These are phyloP conservation scores for Trichoderma reesei DNA, from an alignment of 495 filamentous ascomycete species.

Conservation along the genomic window DNA sequence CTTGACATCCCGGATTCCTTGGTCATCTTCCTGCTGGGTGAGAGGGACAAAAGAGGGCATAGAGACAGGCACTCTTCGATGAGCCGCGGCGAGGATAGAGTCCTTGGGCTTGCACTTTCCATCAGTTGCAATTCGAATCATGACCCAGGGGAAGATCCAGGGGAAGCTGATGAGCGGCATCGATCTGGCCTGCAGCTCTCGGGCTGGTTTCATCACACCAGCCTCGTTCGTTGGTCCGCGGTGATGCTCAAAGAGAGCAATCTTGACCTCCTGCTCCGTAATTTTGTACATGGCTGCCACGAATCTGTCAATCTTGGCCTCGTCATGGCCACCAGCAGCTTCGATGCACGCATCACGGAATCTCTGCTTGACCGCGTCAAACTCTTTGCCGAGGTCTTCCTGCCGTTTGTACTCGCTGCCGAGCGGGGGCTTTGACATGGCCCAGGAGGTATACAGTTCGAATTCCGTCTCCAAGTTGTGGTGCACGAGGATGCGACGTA, in stretches of 20 bases:
- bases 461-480: conserved; percentile 83
- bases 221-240: conserved; percentile 26
- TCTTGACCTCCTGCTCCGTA: conserved; percentile 58
- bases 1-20: neutral
- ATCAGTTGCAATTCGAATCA: conserved; percentile 57
- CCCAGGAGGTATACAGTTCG: conserved; percentile 80
- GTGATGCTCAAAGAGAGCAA: conserved; percentile 38
- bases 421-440: conserved; percentile 56
- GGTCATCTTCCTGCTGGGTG: neutral
- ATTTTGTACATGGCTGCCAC: conserved; percentile 80
- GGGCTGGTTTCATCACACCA: conserved; percentile 23
- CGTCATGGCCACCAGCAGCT: conserved; percentile 51
- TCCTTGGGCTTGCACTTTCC: conserved; percentile 6
- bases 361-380: conserved; percentile 49
- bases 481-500: conserved; percentile 76
- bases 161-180: conserved; percentile 89
- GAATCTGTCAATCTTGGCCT: conserved; percentile 53
- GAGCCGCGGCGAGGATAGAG: neutral
- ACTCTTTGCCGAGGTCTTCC: conserved; percentile 65
- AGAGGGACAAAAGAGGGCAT: neutral
- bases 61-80: neutral
- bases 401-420: conserved; percentile 74
- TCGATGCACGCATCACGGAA: conserved; percentile 56
- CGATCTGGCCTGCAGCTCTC: conserved; percentile 30
- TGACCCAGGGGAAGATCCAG: conserved; percentile 70